Evolutionary conservation across 2,329 filamentous ascomycete species (phyloP).

Genomic region (Capronia americana): DNA sequence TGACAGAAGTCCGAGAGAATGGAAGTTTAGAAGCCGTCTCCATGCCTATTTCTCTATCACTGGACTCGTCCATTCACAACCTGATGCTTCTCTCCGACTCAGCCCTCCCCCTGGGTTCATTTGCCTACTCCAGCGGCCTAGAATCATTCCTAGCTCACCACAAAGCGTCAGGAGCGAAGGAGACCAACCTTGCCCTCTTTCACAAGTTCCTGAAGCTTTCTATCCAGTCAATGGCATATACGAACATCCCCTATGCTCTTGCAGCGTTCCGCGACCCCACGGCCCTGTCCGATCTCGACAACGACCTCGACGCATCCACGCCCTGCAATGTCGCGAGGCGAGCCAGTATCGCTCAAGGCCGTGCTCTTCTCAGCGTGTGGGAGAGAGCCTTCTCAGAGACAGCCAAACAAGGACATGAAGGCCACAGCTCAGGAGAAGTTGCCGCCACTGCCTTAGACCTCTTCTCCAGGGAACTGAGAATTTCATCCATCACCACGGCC

Average conservation of each 20-base stretch:
- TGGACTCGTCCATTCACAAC: slow-evolving; percentile 37
- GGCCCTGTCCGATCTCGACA: slow-evolving; percentile 62
- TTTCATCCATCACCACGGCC: slow-evolving; percentile 42
- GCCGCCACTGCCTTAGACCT: slow-evolving; percentile 44
- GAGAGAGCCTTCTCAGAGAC: slow-evolving; percentile 48
- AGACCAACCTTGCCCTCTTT: slow-evolving; percentile 53
- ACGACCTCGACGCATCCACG: slow-evolving; percentile 68
- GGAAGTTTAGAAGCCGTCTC: slow-evolving; percentile 4
- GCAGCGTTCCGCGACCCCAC: slow-evolving; percentile 59
- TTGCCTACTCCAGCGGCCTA: slow-evolving; percentile 69
- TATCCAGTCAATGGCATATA: slow-evolving; percentile 63
- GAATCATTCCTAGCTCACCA: slow-evolving; percentile 69
- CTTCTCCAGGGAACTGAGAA: slow-evolving; percentile 50
- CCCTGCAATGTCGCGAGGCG: slow-evolving; percentile 67
- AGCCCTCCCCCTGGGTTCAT: slow-evolving; percentile 68
- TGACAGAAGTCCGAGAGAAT: background rate
- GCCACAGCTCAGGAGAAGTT: slow-evolving; percentile 27
- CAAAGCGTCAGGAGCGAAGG: slow-evolving; percentile 40
- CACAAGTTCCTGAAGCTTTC: slow-evolving; percentile 63
- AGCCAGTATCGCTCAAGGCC: slow-evolving; percentile 66
- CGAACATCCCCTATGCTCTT: slow-evolving; percentile 66
- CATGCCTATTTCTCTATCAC: slow-evolving; percentile 26
- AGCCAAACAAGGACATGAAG: slow-evolving; percentile 15
- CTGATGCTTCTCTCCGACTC: slow-evolving; percentile 69
- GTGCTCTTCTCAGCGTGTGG: slow-evolving; percentile 66